Percentiles rank a stretch among this genome's conserved stretches.
Evolutionary conservation across 192 early-diverging fungal genomes (phyloP).

Genomic region (Linnemannia elongata): DNA sequence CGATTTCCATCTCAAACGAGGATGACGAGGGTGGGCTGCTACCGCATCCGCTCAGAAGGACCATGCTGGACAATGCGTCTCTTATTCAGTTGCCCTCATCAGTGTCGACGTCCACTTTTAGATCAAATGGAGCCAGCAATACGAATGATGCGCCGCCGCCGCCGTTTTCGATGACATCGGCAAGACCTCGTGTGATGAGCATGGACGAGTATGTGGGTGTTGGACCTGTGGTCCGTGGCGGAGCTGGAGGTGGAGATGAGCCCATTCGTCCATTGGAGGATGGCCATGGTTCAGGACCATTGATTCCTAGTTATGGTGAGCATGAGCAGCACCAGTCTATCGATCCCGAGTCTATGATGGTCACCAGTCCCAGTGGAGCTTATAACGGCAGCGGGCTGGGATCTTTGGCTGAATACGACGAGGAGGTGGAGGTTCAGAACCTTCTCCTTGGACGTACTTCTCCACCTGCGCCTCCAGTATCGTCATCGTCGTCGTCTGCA

Average conservation of each 20-base stretch:
- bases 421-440: neutral
- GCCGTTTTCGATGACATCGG: neutral
- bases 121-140: neutral
- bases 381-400: conserved; percentile 14
- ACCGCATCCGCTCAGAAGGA: conserved; percentile 19
- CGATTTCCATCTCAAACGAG: conserved; percentile 40
- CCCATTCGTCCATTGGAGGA: neutral
- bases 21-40: neutral
- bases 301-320: conserved; percentile 49
- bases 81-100: conserved; percentile 24
- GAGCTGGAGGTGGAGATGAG: neutral
- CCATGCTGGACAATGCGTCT: conserved; percentile 34
- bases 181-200: conserved; percentile 31
- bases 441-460: neutral
- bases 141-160: neutral
- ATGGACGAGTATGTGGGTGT: conserved; percentile 48
- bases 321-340: conserved; percentile 33
- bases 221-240: conserved; percentile 9
- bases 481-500: neutral
- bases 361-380: neutral
- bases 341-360: conserved; percentile 40
- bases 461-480: neutral
- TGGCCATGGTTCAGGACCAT: conserved; percentile 26
- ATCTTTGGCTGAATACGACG: conserved; percentile 27
- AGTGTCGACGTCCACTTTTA: neutral